Evolutionary conservation across 2,329 filamentous ascomycete genomes (phyloP).

Genomic region (Paracamarosporium sp.): DNA sequence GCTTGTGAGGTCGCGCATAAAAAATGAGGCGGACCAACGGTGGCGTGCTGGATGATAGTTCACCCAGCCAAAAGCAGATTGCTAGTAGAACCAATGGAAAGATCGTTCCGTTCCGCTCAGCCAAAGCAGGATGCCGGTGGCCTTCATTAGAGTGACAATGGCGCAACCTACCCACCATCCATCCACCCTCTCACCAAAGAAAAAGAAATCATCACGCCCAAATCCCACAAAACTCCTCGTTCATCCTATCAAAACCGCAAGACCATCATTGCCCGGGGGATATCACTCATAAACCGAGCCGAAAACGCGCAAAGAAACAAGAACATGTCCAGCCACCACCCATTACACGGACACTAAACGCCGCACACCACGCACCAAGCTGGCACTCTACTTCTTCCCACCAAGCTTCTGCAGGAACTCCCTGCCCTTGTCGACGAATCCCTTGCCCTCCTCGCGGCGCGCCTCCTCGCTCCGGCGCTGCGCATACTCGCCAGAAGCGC

Average conservation of each 20-base stretch:
- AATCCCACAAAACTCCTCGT: slow-evolving; percentile 12
- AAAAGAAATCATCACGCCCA: not conserved
- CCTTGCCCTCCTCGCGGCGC: slow-evolving; percentile 32
- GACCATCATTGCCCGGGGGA: slow-evolving; percentile 10
- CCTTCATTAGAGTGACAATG: too few species aligned
- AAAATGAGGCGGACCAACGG: too few species aligned
- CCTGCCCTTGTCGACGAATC: slow-evolving; percentile 61
- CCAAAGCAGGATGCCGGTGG: too few species aligned
- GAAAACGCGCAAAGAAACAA: not conserved
- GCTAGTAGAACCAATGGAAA: too few species aligned
- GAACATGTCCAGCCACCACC: too few species aligned
- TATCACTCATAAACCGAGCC: slow-evolving; percentile 18
- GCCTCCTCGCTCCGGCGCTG: slow-evolving; percentile 44
- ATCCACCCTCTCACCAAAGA: too few species aligned
- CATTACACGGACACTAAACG: too few species aligned
- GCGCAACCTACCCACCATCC: too few species aligned
- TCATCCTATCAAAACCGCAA: slow-evolving; percentile 1
- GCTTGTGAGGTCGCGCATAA: too few species aligned
- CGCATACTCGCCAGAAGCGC: slow-evolving; percentile 35
- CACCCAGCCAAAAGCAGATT: too few species aligned
- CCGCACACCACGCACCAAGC: not conserved
- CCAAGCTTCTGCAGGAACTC: slow-evolving; percentile 53
- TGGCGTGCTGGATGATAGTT: too few species aligned
- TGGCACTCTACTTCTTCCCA: slow-evolving; percentile 44
- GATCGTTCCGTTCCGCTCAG: too few species aligned